Base-by-base conservation (phyloP, 116 monocot species). In the Dioscorea cayenensis region DNA sequence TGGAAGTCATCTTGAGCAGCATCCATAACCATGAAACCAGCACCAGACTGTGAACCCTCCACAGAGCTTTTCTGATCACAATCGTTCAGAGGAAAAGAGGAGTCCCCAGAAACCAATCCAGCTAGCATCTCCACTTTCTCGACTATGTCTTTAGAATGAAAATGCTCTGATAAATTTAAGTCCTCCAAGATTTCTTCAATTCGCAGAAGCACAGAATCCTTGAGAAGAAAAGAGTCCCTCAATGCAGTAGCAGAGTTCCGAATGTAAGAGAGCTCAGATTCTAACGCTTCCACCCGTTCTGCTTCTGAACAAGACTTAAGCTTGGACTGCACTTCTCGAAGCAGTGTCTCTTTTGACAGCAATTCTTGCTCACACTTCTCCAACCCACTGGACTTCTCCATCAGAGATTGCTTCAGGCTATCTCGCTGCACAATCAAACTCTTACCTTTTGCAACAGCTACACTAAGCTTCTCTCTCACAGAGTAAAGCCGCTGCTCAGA, bases 371-470 rank as follows among this genome's bases (percentile, higher is more conserved):
- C 17, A 70, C 85, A 94, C 64, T 82, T 89, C 71, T 99, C 99
- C 51, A 99, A 83, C 73, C 91, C 99, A 70, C 52, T 72, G n/a
- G 91, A 83, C 67, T 84, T 89, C 36, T 86, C 90, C 58, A 72
- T 28, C 62, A 94, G 60, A 71, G 91, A 86, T 51, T 94, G 90
- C 76, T 99, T 99, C 61, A 99, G 83, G 76, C 77, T 70, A 64
- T 99, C 94, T 66, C 99, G 75, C 75, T 99, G 99, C 43, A 86
- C 84, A 78, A 99, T 75, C 64, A 99, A 76, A 64, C 99, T 94
- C 82, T 99, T 99, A 16, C 99, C 99, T 72, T 99, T 99, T 77
- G 99, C 75, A 69, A 99, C 99, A 80, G 99, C 99, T 77, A 94
- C 89, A 51, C 99, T 77, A 60, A 99, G 87, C 67, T 99, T 99